Percentiles rank a stretch among this genome's conserved stretches.
Evolutionary conservation across 2,329 filamentous ascomycete genomes (phyloP).

Genomic region (Phialophora expanda): DNA sequence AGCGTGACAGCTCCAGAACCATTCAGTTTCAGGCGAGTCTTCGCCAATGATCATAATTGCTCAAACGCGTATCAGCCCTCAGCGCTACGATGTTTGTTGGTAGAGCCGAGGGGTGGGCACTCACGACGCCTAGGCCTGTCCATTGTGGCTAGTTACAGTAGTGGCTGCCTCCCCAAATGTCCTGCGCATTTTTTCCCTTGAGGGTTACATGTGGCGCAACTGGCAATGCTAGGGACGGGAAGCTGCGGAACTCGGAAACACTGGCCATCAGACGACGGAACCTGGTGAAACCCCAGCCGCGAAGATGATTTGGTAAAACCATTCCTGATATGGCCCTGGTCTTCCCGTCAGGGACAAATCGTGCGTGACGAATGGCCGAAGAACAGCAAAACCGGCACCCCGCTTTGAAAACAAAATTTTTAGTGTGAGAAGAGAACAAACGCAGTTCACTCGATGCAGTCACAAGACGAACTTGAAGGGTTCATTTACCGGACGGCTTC

Average conservation of each 20-base stretch:
- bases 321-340: slow-evolving; percentile 12
- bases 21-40: neutral
- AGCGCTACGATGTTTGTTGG: neutral
- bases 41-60: neutral
- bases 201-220: slow-evolving; percentile 4
- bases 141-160: neutral
- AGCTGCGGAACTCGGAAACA: neutral
- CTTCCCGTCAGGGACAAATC: slow-evolving; percentile 8
- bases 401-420: slow-evolving; percentile 19
- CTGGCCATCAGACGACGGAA: neutral
- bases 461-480: slow-evolving; percentile 21
- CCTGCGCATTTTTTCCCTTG: neutral
- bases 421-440: slow-evolving; percentile 9
- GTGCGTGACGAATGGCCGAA: slow-evolving; percentile 11
- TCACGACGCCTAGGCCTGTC: neutral
- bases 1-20: neutral
- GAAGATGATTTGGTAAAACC: slow-evolving; percentile 9
- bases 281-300: neutral
- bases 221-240: neutral
- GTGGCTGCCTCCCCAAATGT: neutral
- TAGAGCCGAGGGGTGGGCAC: neutral
- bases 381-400: slow-evolving; percentile 10
- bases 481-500: slow-evolving; percentile 6
- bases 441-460: slow-evolving; percentile 11
- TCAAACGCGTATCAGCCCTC: neutral